Conservation (phyloP, 805 yeast genomes). For the Saccharomycopsis fibuligera region DNA sequence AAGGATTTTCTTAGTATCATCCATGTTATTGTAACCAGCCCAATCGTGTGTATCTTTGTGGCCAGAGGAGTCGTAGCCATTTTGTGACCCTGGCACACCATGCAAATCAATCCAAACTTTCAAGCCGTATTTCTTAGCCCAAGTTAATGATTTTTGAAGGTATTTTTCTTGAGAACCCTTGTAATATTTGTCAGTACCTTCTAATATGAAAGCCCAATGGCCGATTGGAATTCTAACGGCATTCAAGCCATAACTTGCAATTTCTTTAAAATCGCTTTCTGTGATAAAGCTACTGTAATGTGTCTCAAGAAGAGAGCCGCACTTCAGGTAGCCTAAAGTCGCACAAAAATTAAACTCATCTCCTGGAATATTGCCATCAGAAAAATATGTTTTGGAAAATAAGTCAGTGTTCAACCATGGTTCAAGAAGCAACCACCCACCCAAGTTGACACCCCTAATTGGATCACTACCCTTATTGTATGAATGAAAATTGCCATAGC, state of each 20-base stretch:
- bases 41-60: conserved; percentile 43
- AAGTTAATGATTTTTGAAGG: conserved; percentile 55
- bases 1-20: conserved; percentile 46
- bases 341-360: conserved; percentile 56
- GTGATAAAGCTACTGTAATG: conserved; percentile 58
- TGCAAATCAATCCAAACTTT: conserved; percentile 74
- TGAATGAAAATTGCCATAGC: not conserved
- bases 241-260: conserved; percentile 50
- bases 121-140: conserved; percentile 59
- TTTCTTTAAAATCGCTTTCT: conserved; percentile 50
- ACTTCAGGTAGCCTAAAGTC: conserved; percentile 41
- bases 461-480: conserved; percentile 3
- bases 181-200: conserved; percentile 52
- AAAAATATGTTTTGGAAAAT: conserved; percentile 36
- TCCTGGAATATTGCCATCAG: conserved; percentile 39
- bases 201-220: conserved; percentile 55
- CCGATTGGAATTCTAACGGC: conserved; percentile 73
- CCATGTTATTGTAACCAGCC: conserved; percentile 37
- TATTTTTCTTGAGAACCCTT: conserved; percentile 54
- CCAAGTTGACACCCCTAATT: conserved; percentile 45
- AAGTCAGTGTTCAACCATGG: conserved; percentile 66
- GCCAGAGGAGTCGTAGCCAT: conserved; percentile 82
- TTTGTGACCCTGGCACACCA: conserved; percentile 80
- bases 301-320: conserved; percentile 34
- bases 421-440: conserved; percentile 70